phyloP scores from a whole-genome alignment of 805 yeast genomes.

The Candida coleopterorum region DNA sequence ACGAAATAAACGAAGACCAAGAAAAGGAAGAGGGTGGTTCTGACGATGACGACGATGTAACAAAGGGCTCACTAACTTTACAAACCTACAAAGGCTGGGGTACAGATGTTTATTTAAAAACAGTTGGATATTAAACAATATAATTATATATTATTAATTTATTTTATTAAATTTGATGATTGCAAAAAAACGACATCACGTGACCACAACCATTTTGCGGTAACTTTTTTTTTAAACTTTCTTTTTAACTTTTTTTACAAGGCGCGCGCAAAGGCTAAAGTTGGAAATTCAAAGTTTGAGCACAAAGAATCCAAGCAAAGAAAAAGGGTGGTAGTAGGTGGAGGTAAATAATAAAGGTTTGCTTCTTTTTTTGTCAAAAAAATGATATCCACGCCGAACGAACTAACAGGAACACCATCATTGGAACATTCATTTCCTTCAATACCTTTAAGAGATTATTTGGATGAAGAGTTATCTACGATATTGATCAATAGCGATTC shows the following conservation, averaged over 20 bases:
- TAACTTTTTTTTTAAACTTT: no score
- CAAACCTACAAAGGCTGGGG: conserved; percentile 44
- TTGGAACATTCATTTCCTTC: conserved; percentile 5
- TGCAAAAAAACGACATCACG: neutral
- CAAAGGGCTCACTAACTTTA: conserved; percentile 38
- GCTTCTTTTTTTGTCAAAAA: no score
- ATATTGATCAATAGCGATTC: conserved; percentile 34
- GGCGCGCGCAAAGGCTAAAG: no score
- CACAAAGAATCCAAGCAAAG: no score
- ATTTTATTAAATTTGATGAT: no score
- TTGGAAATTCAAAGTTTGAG: no score
- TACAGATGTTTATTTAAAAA: conserved; percentile 40
- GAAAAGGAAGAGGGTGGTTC: neutral
- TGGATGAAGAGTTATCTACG: conserved; percentile 10
- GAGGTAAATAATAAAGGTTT: neutral
- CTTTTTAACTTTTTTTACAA: no score
- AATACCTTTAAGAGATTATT: conserved; percentile 3
- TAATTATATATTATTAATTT: no score
- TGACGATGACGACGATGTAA: conserved; percentile 11
- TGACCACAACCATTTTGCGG: no score
- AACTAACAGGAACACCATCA: neutral
- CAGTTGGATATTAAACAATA: conserved; percentile 27
- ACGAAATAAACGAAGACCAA: neutral
- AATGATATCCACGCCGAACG: neutral
- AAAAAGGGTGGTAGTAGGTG: no score